Conservation (phyloP, 2,329 filamentous ascomycete species). For the Trichoderma sp. region DNA sequence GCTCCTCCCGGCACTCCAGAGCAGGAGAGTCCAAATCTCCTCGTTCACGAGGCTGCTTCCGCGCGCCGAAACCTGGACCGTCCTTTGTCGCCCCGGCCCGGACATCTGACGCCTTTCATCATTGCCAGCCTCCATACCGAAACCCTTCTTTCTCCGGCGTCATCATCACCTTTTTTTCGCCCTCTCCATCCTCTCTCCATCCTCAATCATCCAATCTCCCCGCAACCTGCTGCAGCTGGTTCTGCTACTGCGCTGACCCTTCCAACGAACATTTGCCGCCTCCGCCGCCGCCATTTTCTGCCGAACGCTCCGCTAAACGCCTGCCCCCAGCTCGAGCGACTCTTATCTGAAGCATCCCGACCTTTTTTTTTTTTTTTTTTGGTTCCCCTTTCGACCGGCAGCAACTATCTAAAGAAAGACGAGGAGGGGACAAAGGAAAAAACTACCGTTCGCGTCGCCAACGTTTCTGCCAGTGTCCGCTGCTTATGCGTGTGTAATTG, state of each 20-base stretch:
- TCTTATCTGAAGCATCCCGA: constrained; percentile 5
- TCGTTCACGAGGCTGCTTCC: constrained; percentile 20
- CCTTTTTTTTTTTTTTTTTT: too few species aligned
- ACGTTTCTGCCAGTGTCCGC: neutral
- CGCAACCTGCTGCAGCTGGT: constrained; percentile 16
- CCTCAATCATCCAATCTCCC: neutral
- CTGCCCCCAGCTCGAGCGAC: constrained; percentile 6
- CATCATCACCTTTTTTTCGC: neutral
- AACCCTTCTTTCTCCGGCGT: neutral
- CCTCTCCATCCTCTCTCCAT: neutral
- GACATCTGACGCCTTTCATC: constrained; percentile 15
- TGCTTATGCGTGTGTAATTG: constrained; percentile 20
- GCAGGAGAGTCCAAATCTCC: constrained; percentile 3
- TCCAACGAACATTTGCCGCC: constrained; percentile 5
- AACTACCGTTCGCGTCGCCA: neutral
- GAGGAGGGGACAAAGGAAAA: neutral
- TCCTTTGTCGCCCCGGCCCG: constrained; percentile 9
- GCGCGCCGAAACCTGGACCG: constrained; percentile 16
- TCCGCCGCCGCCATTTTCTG: constrained; percentile 16
- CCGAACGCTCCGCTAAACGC: constrained; percentile 17
- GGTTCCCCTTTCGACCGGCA: constrained; percentile 4
- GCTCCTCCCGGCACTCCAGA: constrained; percentile 4
- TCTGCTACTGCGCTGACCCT: constrained; percentile 10
- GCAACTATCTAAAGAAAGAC: neutral
- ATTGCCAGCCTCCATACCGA: constrained; percentile 3